A percentile compares a stretch with the other conserved stretches of the same genome.
Conservation (phyloP, 2,329 filamentous ascomycete species). For the Calonectria pseudoturangicola region DNA sequence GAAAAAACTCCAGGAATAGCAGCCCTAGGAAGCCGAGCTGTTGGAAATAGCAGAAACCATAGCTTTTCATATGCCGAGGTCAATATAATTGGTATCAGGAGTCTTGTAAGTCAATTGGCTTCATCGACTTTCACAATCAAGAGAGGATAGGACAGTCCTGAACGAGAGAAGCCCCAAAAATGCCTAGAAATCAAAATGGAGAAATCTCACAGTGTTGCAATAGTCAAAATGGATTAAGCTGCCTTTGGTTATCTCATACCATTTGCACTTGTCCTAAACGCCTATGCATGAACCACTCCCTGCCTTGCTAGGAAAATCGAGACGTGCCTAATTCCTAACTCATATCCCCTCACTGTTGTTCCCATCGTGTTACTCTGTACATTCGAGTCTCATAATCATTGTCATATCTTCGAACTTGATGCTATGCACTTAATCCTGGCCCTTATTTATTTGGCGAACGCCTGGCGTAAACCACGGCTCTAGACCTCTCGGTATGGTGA, state of each 20-base stretch:
- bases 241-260: not conserved
- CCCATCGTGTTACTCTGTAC: not conserved
- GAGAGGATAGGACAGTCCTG: no score
- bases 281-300: not conserved
- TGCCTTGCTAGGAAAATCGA: not conserved
- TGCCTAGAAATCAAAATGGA: no score
- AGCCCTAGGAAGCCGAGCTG: no score
- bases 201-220: no score
- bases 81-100: no score
- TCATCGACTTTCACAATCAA: no score
- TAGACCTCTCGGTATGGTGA: conserved; percentile 76
- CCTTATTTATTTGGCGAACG: not conserved
- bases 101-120: no score
- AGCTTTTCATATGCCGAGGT: no score
- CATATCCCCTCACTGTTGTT: not conserved
- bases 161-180: no score
- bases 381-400: conserved; percentile 17
- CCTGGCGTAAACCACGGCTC: not conserved
- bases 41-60: no score
- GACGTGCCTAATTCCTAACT: not conserved
- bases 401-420: not conserved
- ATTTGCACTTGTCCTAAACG: not conserved
- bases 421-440: not conserved
- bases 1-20: no score
- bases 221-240: not conserved